Evolutionary conservation across 192 early-diverging fungal species (phyloP), one percentile per base, ranked within the genome.

Genomic region (Entomortierella parvispora): DNA sequence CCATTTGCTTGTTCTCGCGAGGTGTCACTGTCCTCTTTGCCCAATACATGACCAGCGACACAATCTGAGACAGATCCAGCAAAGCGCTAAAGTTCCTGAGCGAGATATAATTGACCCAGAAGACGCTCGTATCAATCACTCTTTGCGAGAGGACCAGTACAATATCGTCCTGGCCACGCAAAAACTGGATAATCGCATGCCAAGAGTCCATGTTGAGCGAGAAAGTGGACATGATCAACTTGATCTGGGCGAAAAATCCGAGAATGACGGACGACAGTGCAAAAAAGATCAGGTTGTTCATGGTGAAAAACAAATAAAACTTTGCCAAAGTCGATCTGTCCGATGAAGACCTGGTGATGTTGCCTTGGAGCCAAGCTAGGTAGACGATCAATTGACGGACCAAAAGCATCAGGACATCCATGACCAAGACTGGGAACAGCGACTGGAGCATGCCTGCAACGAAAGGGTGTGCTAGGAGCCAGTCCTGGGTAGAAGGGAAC

Each of bases 101-200:
- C 37, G 90, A 87, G 18, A 92, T 85, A 62, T 92, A 93, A n/a
- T 86, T 87, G 0, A 90, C 88, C 92, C 92, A 93, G 71, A 90
- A 93, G 59, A 86, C 76, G 7, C 87, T 87, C 42, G 88, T 80
- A 56, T 81, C 77, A 48, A 79, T 47, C 18, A 88, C 61, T 1
- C 61, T 71, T 48, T 77, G 22, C 2, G 82, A 80, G 14, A 83
- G 23, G 1, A 74, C 20, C 26, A 65, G 62, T 14, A 83, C 71
- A 48, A 85, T 62, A 5, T 80, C 62, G 23, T 88, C 66, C 25
- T 65, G 49, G 0, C 63, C 45, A n/a, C 51, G 23, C 23, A 82
- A 28, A 32, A 75, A 54, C 31, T 69, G 63, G 52, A 64, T 81
- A 55, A 88, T 72, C 6, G 45, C 52, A 0, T 7, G 11, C 74